Percentiles rank a stretch among this genome's conserved stretches.
Conservation (phyloP, 2,329 filamentous ascomycete species). For the Hypoxylon sp. region DNA sequence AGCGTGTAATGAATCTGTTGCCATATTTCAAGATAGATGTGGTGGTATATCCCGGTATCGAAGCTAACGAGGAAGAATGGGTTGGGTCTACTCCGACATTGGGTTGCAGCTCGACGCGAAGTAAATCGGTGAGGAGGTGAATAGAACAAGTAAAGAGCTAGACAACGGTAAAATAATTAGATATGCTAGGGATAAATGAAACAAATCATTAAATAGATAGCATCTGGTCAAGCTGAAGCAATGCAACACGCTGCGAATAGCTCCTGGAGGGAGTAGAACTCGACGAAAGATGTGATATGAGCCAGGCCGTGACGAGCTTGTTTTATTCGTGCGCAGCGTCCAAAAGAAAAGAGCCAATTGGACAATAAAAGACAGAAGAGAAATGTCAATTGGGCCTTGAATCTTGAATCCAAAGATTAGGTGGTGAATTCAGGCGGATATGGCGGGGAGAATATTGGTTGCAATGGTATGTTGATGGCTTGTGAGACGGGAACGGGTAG, state of each 20-base stretch:
- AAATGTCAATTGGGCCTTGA: conserved; percentile 24
- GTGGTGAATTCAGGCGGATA: conserved; percentile 29
- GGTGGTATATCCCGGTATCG: background rate
- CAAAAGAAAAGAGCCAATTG: conserved; percentile 23
- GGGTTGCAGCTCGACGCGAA: conserved; percentile 7
- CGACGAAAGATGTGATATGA: conserved; percentile 17
- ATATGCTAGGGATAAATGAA: conserved; percentile 20
- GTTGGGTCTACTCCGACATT: conserved; percentile 19
- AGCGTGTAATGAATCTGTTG: conserved; percentile 65
- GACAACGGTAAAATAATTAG: conserved; percentile 15
- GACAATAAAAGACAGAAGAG: conserved; percentile 26
- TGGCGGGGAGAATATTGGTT: conserved; percentile 24
- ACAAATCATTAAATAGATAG: conserved; percentile 13
- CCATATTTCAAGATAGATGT: conserved; percentile 44
- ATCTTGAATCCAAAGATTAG: conserved; percentile 21
- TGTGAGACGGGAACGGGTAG: conserved; percentile 28
- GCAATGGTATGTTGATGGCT: conserved; percentile 8
- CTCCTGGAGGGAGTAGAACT: conserved; percentile 14
- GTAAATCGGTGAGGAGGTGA: conserved; percentile 24
- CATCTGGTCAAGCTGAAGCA: conserved; percentile 21
- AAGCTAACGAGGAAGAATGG: conserved; percentile 10
- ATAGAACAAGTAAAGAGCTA: conserved; percentile 13
- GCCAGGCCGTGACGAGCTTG: conserved; percentile 1
- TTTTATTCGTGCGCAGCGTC: conserved; percentile 8
- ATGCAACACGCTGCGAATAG: conserved; percentile 14